Base-by-base conservation (phyloP, 441 rosid genomes). In the Aquilaria agallochum region DNA sequence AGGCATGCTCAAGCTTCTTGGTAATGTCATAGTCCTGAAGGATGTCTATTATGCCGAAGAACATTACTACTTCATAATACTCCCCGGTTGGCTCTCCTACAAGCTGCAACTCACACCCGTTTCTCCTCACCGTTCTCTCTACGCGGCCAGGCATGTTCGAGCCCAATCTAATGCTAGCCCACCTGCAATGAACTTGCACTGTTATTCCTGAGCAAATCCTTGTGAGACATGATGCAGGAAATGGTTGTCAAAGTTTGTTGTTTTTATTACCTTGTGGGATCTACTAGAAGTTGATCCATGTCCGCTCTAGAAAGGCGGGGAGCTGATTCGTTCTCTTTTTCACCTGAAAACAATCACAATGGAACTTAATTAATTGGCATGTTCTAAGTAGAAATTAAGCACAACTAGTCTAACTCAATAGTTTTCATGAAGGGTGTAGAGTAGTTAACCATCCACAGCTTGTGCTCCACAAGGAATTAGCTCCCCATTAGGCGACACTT, bases 1-100 rank as follows among this genome's bases (percentile, higher is more conserved):
- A 82, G 0, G 88, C 86, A 44, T 86, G 93, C 73, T 86, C 93
- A 2, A 80, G 78, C 72, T 84, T 86, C 82, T 86, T 86, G 76
- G 83, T 86, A 32, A 86, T 82, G 61, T 86, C 93, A 13, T 84
- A 82, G 60, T 86, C 88, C 69, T 86, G 92, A 75, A 82, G 77
- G 44, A 86, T 86, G 76, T 86, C 89, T 53, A 86, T 86, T 62
- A 84, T 78, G 15, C 93, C 93, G 52, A 86, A 86, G 64, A 78
- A 80, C 74, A 86, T 74, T 6, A 77, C 67, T 2, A 86, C 83
- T 56, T 86, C 88, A 3, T 83, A 86, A 64, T 69, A 67, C 73
- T 83, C 89, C 51, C 88, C 89, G 0, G 86, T 80, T n/a, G 80
- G 82, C 66, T 78, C 88, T 60, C 88, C 92, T 13, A 86, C 75